phyloP scores from a whole-genome alignment of 1,139 yeast genomes.

The Groenewaldozyma sp. region DNA sequence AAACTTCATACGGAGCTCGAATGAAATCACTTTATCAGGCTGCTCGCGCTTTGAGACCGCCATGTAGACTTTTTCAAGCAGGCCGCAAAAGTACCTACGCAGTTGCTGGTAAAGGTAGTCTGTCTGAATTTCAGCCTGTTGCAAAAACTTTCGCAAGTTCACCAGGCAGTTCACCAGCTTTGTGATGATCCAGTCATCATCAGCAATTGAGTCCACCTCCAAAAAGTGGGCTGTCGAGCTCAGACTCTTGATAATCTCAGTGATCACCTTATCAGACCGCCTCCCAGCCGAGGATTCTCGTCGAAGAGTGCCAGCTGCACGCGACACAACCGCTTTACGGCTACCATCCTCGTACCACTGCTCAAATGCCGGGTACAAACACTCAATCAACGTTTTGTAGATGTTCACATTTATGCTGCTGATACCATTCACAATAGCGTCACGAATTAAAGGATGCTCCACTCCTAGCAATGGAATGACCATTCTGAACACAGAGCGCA shows the following conservation, averaged over 20 bases:
- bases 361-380: constrained; percentile 53
- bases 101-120: constrained; percentile 68
- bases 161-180: constrained; percentile 58
- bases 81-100: constrained; percentile 71
- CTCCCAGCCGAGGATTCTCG: constrained; percentile 15
- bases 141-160: constrained; percentile 54
- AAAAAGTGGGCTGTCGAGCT: constrained; percentile 62
- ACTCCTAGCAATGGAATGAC: constrained; percentile 73
- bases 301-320: constrained; percentile 5
- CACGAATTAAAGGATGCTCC: constrained; percentile 62
- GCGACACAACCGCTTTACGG: constrained; percentile 1
- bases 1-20: constrained; percentile 76
- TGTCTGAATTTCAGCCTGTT: constrained; percentile 49
- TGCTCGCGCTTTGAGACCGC: constrained; percentile 37
- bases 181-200: constrained; percentile 62
- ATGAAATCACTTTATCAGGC: constrained; percentile 59
- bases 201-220: constrained; percentile 40
- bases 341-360: constrained; percentile 26
- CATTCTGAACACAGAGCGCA: constrained; percentile 80
- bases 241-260: constrained; percentile 72
- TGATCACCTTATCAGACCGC: constrained; percentile 47
- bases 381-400: constrained; percentile 72
- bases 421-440: constrained; percentile 78
- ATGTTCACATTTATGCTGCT: constrained; percentile 88
- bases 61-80: constrained; percentile 58